These are phyloP conservation scores for Phialophora macrospora DNA, from an alignment of 2,329 filamentous ascomycete genomes.

Conservation along the genomic window DNA sequence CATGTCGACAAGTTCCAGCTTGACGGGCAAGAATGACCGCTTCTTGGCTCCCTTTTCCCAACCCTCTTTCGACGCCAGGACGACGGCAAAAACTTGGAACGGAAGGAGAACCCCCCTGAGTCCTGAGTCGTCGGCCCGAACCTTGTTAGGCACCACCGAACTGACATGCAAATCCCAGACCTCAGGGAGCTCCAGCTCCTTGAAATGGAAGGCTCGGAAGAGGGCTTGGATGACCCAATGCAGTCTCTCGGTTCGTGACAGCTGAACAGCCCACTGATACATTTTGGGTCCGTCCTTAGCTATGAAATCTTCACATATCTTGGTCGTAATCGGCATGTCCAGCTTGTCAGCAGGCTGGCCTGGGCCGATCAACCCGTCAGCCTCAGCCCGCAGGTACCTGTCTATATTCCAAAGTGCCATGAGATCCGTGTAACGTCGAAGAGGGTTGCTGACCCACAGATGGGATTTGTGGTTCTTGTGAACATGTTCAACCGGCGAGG, in stretches of 20 bases:
- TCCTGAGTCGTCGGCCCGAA: conserved; percentile 23
- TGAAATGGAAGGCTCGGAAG: conserved; percentile 63
- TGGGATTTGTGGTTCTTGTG: conserved; percentile 58
- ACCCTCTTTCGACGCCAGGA: conserved; percentile 16
- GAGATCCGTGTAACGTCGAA: conserved; percentile 66
- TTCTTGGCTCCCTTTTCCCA: conserved; percentile 15
- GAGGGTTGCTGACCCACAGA: conserved; percentile 63
- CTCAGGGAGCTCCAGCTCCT: conserved; percentile 57
- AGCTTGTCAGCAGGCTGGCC: conserved; percentile 14
- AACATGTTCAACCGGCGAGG: conserved; percentile 56
- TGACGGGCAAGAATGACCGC: conserved; percentile 11
- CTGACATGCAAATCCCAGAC: conserved; percentile 39
- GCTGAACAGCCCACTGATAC: conserved; percentile 26
- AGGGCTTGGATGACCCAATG: conserved; percentile 60
- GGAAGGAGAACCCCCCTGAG: conserved; percentile 29
- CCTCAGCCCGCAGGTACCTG: conserved; percentile 63
- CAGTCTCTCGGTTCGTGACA: conserved; percentile 38
- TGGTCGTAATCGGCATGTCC: conserved; percentile 57
- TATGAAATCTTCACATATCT: conserved; percentile 57
- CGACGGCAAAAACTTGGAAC: conserved; percentile 18
- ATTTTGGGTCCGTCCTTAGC: conserved; percentile 48
- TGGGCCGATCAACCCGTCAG: conserved; percentile 45
- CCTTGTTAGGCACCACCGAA: conserved; percentile 5
- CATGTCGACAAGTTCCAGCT: conserved; percentile 21
- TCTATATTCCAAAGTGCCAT: conserved; percentile 69